Evolutionary conservation across 768 basidiomycete genomes (phyloP).

Genomic region (Suillus cothurnatus): DNA sequence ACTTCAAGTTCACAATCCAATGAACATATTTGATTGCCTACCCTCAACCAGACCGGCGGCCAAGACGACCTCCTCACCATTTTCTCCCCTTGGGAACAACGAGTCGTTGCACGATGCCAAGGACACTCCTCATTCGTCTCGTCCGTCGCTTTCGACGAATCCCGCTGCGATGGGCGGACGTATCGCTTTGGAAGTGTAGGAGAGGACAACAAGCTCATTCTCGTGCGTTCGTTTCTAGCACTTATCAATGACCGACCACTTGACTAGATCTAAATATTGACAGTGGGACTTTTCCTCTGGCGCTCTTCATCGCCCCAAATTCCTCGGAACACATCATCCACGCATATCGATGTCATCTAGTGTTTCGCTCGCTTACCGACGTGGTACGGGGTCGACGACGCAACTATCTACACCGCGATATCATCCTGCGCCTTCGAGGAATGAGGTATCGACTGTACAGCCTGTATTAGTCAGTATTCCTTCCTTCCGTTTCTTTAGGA

Average conservation of each 20-base stretch:
- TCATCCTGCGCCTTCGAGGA: constrained; percentile 88
- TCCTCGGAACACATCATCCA: constrained; percentile 69
- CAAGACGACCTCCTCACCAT: constrained; percentile 97
- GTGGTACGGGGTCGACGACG: constrained; percentile 56
- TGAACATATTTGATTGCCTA: constrained; percentile 3
- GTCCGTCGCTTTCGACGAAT: constrained; percentile 86
- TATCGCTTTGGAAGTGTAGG: constrained; percentile 96
- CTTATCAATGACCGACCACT: too few relatives aligned
- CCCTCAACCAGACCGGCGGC: constrained; percentile 73
- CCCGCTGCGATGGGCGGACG: constrained; percentile 83
- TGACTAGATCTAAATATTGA: constrained; percentile 5
- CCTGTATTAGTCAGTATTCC: constrained; percentile 72
- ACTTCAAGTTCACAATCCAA: constrained; percentile 4
- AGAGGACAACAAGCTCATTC: constrained; percentile 92
- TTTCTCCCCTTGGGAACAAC: constrained; percentile 92
- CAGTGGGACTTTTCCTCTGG: constrained; percentile 97
- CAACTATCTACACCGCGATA: constrained; percentile 62
- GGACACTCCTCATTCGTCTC: constrained; percentile 97
- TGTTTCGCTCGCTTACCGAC: constrained; percentile 68
- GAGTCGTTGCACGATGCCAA: constrained; percentile 93
- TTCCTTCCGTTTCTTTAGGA: not conserved
- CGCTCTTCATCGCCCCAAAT: constrained; percentile 85
- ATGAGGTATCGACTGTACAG: constrained; percentile 88
- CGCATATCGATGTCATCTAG: constrained; percentile 80
- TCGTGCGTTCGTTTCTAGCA: constrained; percentile 50